phyloP scores from a whole-genome alignment of 495 filamentous ascomycete species.

The Opeltia flavorubescens region DNA sequence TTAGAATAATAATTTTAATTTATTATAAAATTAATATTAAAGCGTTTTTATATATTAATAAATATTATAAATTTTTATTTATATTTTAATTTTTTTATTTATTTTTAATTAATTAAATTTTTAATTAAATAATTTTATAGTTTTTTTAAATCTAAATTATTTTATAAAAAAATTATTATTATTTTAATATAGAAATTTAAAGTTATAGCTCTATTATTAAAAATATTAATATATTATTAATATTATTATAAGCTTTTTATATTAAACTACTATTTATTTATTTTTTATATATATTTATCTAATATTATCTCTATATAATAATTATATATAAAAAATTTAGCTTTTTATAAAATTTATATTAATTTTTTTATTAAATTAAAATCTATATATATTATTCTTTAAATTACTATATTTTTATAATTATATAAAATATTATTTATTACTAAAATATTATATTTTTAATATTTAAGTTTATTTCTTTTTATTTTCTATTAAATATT shows the following conservation, averaged over 20 bases:
- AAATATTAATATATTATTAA: not conserved
- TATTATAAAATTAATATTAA: constrained; percentile 1
- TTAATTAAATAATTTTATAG: no score
- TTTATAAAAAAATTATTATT: not conserved
- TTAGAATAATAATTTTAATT: not conserved
- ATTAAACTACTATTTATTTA: not conserved
- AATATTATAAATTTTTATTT: no score
- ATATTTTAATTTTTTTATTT: no score
- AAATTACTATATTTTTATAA: not conserved
- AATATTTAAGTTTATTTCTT: no score
- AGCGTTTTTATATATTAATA: not conserved
- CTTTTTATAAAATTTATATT: constrained; percentile 4
- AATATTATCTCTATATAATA: not conserved
- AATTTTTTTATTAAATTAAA: not conserved
- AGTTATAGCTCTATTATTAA: not conserved
- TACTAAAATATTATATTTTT: constrained; percentile 1
- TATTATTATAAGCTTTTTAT: not conserved
- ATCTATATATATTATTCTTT: not conserved
- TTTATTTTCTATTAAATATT: no score
- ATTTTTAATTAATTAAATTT: no score
- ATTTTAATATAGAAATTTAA: not conserved
- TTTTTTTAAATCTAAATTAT: constrained; percentile 1
- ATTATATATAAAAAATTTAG: not conserved
- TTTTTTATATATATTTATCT: not conserved
- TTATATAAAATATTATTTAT: not conserved